Conservation (phyloP, 345 rosid genomes). For the Firmiana major region DNA sequence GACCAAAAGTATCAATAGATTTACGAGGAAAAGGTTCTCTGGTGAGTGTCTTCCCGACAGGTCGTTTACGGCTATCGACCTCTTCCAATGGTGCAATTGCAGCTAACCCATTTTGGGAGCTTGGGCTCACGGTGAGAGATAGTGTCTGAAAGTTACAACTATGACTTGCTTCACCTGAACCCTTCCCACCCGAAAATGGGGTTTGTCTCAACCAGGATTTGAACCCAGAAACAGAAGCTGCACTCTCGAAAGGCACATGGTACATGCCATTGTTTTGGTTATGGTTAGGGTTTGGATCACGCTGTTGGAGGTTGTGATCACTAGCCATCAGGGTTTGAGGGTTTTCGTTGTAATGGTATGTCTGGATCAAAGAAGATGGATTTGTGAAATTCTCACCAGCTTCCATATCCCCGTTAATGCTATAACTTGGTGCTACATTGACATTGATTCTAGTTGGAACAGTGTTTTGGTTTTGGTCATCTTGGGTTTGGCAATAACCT, state of each 20-base stretch:
- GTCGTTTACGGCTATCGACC: constrained; percentile 38
- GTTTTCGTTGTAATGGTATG: constrained; percentile 21
- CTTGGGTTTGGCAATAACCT: constrained; percentile 23
- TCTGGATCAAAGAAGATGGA: constrained; percentile 25
- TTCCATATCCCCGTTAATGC: constrained; percentile 11
- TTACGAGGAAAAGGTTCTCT: constrained; percentile 51
- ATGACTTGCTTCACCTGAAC: constrained; percentile 11
- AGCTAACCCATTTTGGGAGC: constrained; percentile 28
- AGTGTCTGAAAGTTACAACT: constrained; percentile 33
- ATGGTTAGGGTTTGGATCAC: constrained; percentile 22
- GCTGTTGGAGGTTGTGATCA: constrained; percentile 17
- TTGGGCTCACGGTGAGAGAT: constrained; percentile 58
- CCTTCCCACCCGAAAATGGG: constrained; percentile 20
- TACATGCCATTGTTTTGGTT: constrained; percentile 14
- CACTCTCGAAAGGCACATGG: constrained; percentile 43
- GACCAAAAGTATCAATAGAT: constrained; percentile 78
- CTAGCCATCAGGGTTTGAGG: constrained; percentile 34
- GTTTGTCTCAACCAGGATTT: constrained; percentile 66
- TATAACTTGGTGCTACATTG: constrained; percentile 35
- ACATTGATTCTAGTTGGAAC: constrained; percentile 36
- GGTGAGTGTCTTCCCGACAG: constrained; percentile 28
- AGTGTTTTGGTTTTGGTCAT: constrained; percentile 26
- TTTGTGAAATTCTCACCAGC: constrained; percentile 12
- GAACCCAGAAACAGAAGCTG: constrained; percentile 52
- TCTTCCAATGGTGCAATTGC: constrained; percentile 25